phyloP scores from a whole-genome alignment of 139 green algal genomes.

The Diplosphaera chodatii region DNA sequence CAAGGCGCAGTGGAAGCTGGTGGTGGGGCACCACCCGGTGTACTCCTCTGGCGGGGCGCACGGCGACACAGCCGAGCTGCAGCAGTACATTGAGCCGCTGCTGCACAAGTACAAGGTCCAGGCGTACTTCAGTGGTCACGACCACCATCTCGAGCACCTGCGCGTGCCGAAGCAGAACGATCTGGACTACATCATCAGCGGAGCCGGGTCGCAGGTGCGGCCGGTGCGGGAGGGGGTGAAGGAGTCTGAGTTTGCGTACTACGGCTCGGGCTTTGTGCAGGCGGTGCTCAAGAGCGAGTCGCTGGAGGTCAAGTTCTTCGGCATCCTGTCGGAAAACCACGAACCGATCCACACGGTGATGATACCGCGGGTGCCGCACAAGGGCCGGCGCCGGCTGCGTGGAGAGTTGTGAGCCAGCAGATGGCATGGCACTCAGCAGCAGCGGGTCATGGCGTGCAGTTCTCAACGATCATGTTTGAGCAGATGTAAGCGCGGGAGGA shows the following conservation, averaged over 20 bases:
- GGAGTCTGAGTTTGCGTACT: not conserved
- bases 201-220: not conserved
- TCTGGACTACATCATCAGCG: not conserved
- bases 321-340: not conserved
- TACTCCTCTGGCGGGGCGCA: conserved; percentile 25
- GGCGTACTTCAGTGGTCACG: conserved; percentile 58
- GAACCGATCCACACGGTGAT: not conserved
- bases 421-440: too few relatives aligned
- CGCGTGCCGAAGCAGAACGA: not conserved
- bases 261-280: not conserved
- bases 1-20: conserved; percentile 52
- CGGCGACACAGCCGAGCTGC: conserved; percentile 4
- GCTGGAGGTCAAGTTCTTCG: not conserved
- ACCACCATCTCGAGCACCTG: conserved; percentile 64
- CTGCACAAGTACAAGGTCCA: conserved; percentile 37
- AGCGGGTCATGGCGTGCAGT: too few relatives aligned
- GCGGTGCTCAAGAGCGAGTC: not conserved
- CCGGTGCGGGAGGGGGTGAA: not conserved
- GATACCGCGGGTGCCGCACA: not conserved
- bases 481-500: too few relatives aligned
- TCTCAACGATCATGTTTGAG: too few relatives aligned
- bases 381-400: not conserved
- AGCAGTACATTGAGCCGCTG: conserved; percentile 30
- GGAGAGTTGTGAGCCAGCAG: not conserved
- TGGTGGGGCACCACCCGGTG: conserved; percentile 66